Evolutionary conservation across 1,139 yeast species (phyloP), one percentile per base, ranked within the genome.

Genomic region (Pichia sp.): DNA sequence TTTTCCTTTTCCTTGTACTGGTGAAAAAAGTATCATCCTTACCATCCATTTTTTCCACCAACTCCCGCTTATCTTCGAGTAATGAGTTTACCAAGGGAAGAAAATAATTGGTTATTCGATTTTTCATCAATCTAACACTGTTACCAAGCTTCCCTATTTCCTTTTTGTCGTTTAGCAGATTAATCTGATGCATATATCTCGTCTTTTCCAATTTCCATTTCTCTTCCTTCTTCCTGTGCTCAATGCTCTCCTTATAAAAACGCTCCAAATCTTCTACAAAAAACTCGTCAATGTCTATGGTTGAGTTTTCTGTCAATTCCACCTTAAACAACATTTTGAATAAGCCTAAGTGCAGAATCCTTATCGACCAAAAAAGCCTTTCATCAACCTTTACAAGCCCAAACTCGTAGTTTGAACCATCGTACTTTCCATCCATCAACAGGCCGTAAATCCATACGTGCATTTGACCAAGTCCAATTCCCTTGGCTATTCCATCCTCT

Each of bases 231-330:
- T 32, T 13, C 23, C 23, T 48, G 8, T 5, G 31, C 8, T 42
- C 10, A 34, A 41, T 30, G 11, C 13, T 30, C 13, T 45, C 32
- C 5, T 38, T 10, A 36, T 50, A 50, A 31, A 26, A 47, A 2
- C 13, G 7, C 29, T 56, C 49, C 4, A 56, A 47, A 44, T 54
- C 57, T 5, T 56, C 57, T 8, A 56, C 13, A 34, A 56, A 51
- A 41, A 51, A 51, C 23, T 56, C 58, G 29, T 56, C 58, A 10
- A 56, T 8, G 16, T 56, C 54, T 15, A 54, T 41, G 5, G 23
- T 15, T 13, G 19, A 36, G 15, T 30, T 5, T 40, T 34, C 51
- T 3, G 4, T 8, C 10, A 55, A 8, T 23, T 43, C 31, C 8
- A 55, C 6, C 16, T 45, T 54, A 3, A 49, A 8, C 2, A 54